Evolutionary conservation across 129 eudicot genomes (phyloP), one percentile per base, ranked within the genome.

Genomic region (Flaveria trinervia): DNA sequence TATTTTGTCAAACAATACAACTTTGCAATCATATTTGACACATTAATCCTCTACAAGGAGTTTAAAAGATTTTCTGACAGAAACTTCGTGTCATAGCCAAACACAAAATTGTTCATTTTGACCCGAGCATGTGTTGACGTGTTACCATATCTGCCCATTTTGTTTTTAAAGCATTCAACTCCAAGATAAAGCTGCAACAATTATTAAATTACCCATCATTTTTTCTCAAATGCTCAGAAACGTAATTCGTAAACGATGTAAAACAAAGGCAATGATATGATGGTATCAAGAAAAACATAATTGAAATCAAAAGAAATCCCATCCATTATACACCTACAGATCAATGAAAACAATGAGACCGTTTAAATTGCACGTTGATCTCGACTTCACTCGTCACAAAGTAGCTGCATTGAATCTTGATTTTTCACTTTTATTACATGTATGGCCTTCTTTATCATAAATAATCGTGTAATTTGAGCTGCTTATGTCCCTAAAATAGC

Each of bases 391-490:
- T 30, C 22, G 26, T 51, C 51, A 50, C 46, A 20, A 54, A 22
- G 44, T 15, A 8, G 14, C 17, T 7, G 36, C 55, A 48, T 75
- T 46, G 55, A 68, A 39, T 73, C 70, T 59, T 77, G 85, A 62
- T n/a, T 48, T 12, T 69, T 72, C 57, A 60, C 59, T 52, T 73
- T 76, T 68, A 41, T 72, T 67, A 82, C 98, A 92, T 12, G 65
- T 70, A 57, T 68, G 23, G 30, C 87, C 83, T 70, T 70, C 92
- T 77, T 86, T 73, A 59, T 92, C 96, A 17, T 90, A 85, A 70
- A 90, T 83, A 83, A 92, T 90, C 16, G 92, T 92, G 83, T 92
- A 89, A 64, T 92, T 89, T 5, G 90, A 89, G 85, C 92, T 87
- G 65, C 96, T 85, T 60, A 92, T 69, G 48, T 87, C 80, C 82